phyloP scores from a whole-genome alignment of 164 flowering plant genomes.

The Echeveria elegans region DNA sequence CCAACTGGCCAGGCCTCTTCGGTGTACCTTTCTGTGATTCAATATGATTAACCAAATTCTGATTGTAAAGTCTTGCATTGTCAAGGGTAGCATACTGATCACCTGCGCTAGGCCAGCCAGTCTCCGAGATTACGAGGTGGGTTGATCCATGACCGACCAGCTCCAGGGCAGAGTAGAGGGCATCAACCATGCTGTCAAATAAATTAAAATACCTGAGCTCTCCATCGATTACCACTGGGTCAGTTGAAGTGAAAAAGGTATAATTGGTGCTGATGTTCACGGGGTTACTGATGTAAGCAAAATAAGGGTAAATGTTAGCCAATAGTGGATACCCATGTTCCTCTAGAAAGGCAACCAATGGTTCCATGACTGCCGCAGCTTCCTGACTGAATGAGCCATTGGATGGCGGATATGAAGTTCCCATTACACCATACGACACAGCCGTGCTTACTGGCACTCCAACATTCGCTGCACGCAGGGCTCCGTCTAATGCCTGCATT shows the following conservation, averaged over 20 bases:
- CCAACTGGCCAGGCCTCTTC: slow-evolving; percentile 17
- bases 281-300: slow-evolving; percentile 10
- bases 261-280: slow-evolving; percentile 7
- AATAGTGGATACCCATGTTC: slow-evolving; percentile 8
- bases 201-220: slow-evolving; percentile 14
- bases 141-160: background rate
- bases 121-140: slow-evolving; percentile 15
- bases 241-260: slow-evolving; percentile 7
- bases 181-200: slow-evolving; percentile 19
- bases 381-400: slow-evolving; percentile 9
- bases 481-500: slow-evolving; percentile 15
- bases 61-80: slow-evolving; percentile 15
- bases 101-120: slow-evolving; percentile 21
- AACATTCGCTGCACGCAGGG: background rate
- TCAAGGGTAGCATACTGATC: background rate
- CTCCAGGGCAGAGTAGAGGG: slow-evolving; percentile 16
- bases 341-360: slow-evolving; percentile 4
- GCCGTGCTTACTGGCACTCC: slow-evolving; percentile 13
- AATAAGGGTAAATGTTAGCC: slow-evolving; percentile 18
- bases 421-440: slow-evolving; percentile 6
- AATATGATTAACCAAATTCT: slow-evolving; percentile 10
- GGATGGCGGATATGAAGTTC: slow-evolving; percentile 15
- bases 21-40: slow-evolving; percentile 10
- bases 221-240: slow-evolving; percentile 9
- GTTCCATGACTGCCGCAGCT: background rate